phyloP scores from a whole-genome alignment of 495 filamentous ascomycete species.

The Geopyxis carbonaria region DNA sequence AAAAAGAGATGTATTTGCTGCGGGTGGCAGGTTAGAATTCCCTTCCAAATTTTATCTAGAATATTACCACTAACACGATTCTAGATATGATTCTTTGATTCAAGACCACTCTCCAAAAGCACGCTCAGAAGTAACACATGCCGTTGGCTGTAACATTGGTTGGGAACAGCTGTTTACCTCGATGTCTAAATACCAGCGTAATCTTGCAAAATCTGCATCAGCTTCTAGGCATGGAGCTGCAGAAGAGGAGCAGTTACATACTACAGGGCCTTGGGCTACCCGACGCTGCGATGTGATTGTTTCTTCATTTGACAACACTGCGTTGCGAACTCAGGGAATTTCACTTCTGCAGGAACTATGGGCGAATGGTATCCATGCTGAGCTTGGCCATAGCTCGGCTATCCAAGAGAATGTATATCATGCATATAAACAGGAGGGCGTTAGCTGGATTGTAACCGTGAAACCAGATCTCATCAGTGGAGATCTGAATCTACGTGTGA shows the following conservation, averaged over 20 bases:
- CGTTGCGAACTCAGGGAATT: constrained; percentile 56
- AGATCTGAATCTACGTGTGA: constrained; percentile 56
- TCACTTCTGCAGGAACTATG: constrained; percentile 66
- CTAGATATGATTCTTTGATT: constrained; percentile 77
- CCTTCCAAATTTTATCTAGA: background rate
- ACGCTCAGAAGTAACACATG: constrained; percentile 40
- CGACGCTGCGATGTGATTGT: constrained; percentile 70
- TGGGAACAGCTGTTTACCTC: constrained; percentile 61
- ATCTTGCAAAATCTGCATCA: constrained; percentile 8
- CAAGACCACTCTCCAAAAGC: constrained; percentile 44
- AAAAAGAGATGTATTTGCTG: constrained; percentile 70
- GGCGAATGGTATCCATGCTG: constrained; percentile 71
- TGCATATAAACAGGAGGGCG: constrained; percentile 50
- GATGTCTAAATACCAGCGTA: constrained; percentile 36
- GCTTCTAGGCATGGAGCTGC: background rate
- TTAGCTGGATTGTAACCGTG: constrained; percentile 73
- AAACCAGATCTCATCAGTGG: constrained; percentile 52
- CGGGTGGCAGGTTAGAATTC: constrained; percentile 41
- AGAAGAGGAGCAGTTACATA: constrained; percentile 20
- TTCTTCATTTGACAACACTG: constrained; percentile 61
- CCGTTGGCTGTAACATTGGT: constrained; percentile 81
- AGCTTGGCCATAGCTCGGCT: constrained; percentile 63
- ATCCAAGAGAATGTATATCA: constrained; percentile 58
- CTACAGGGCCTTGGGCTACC: constrained; percentile 25
- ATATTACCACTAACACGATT: background rate